A percentile compares a stretch with the other conserved stretches of the same genome.
Evolutionary conservation across 2,329 filamentous ascomycete species (phyloP).

Genomic region (Fusarium agapanthi): DNA sequence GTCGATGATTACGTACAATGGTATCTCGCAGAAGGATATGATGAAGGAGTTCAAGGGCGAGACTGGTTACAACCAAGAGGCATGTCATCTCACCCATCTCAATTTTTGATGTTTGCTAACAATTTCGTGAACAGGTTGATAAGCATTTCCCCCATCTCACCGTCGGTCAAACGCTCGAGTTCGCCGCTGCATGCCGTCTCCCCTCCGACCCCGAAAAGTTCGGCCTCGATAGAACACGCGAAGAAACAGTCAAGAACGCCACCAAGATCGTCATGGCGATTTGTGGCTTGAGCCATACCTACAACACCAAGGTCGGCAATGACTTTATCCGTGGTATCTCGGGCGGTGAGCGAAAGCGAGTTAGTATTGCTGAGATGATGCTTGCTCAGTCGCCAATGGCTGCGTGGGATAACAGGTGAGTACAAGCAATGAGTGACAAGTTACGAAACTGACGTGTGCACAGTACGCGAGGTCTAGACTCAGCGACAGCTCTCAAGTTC

Average conservation of each 20-base stretch:
- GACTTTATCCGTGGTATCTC: constrained; percentile 77
- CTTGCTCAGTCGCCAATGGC: constrained; percentile 66
- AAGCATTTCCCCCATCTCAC: constrained; percentile 82
- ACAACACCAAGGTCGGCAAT: constrained; percentile 78
- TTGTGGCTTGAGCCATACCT: constrained; percentile 76
- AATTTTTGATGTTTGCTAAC: too few relatives aligned
- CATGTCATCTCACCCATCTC: constrained; percentile 4
- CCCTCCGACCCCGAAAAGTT: constrained; percentile 66
- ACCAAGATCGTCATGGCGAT: constrained; percentile 74
- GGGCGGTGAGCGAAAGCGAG: constrained; percentile 79
- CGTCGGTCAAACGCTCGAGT: constrained; percentile 76
- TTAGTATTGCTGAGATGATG: constrained; percentile 82
- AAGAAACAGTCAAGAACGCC: constrained; percentile 69
- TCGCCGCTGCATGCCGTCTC: constrained; percentile 75
- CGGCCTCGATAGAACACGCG: constrained; percentile 65
- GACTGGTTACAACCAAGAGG: constrained; percentile 80
- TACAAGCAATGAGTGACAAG: rapidly evolving
- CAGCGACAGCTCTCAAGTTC: constrained; percentile 77
- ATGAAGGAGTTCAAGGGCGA: constrained; percentile 69
- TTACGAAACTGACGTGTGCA: neutral
- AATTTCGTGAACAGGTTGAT: constrained; percentile 58
- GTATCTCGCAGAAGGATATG: constrained; percentile 63
- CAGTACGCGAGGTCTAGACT: constrained; percentile 75
- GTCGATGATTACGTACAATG: constrained; percentile 69
- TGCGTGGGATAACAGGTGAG: constrained; percentile 73